Base-by-base conservation (phyloP, 768 basidiomycete genomes). In the Neoboletus brunneissimus region DNA sequence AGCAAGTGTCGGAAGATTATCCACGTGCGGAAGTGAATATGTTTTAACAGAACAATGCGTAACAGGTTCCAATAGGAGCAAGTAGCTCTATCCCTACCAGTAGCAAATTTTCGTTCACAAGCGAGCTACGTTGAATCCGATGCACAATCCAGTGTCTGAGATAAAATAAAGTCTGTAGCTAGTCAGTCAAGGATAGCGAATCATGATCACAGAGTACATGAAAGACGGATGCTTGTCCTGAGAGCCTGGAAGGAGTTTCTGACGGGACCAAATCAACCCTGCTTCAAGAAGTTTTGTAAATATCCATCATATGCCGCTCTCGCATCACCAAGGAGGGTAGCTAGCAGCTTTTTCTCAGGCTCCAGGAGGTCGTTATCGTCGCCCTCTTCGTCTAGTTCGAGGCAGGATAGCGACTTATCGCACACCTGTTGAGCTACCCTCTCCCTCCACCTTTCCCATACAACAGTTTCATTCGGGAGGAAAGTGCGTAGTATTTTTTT, bases 381-480 rank as follows among this genome's bases (percentile, higher is more conserved):
- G 0, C 41, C 50, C 5, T 45, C 32, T 48, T 59, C 63, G 18
- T 43, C 48, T 0, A 52, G 7, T 22, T 51, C 15, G 23, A 64
- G 50, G 45, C 22, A 40, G 20, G 54, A 41, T n/a, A 40, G 11
- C 27, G 52, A 56, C 45, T n/a, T 54, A 5, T 57, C 52, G 41
- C 51, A 57, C 35, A 67, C 51, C 35, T 53, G 59, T 29, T 0
- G 46, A 29, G 45, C 41, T 4, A 64, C 67, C 48, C 55, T 66
- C 42, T 57, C 23, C 47, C 57, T 64, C 66, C 66, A 67, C 38
- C 2, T 48, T 11, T 55, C 31, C 66, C 66, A 67, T 15, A 69
- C 66, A 3, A 12, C 6, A 0, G 66, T 67, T 22, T 69, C 62
- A 18, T 67, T 67, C 1, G 67, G 57, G 31, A 70, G 44, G 16